Evolutionary conservation across 768 basidiomycete species (phyloP).

Genomic region (Boletus subcaerulescens): DNA sequence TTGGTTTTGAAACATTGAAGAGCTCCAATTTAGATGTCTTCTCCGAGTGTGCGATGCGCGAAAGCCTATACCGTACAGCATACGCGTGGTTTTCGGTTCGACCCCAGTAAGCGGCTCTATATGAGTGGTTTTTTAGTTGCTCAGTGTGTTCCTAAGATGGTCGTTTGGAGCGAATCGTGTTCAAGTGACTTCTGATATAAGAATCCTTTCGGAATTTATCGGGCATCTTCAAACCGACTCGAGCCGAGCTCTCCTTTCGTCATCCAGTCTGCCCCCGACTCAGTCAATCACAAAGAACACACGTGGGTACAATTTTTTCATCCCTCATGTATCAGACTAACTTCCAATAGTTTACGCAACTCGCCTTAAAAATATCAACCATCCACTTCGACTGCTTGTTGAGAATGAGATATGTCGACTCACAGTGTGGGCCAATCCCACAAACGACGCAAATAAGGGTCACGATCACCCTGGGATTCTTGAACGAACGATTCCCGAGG

Average conservation of each 20-base stretch:
- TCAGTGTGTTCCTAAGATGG: slow-evolving; percentile 59
- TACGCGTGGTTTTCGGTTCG: slow-evolving; percentile 92
- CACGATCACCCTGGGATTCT: slow-evolving; percentile 52
- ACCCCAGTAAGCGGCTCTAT: slow-evolving; percentile 69
- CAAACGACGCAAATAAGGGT: slow-evolving; percentile 70
- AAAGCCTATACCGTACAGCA: slow-evolving; percentile 73
- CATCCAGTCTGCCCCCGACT: slow-evolving; percentile 60
- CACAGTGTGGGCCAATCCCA: slow-evolving; percentile 87
- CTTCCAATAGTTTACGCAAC: slow-evolving; percentile 48
- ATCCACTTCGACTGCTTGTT: slow-evolving; percentile 77
- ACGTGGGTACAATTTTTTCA: slow-evolving; percentile 32
- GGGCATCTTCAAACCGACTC: slow-evolving; percentile 73
- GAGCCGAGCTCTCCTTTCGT: slow-evolving; percentile 52
- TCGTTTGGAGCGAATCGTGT: slow-evolving; percentile 92
- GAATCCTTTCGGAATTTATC: slow-evolving; percentile 80
- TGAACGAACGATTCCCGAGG: slow-evolving; percentile 63
- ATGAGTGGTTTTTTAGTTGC: background rate
- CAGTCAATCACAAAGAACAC: slow-evolving; percentile 43
- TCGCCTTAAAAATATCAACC: slow-evolving; percentile 63
- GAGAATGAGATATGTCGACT: slow-evolving; percentile 89
- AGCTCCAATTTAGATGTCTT: slow-evolving; percentile 83
- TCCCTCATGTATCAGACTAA: slow-evolving; percentile 3
- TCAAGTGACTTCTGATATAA: slow-evolving; percentile 86
- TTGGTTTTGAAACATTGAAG: slow-evolving; percentile 89
- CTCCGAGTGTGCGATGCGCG: slow-evolving; percentile 73